Conservation (phyloP, 179 eudicot species). For the Camellia oleifera region DNA sequence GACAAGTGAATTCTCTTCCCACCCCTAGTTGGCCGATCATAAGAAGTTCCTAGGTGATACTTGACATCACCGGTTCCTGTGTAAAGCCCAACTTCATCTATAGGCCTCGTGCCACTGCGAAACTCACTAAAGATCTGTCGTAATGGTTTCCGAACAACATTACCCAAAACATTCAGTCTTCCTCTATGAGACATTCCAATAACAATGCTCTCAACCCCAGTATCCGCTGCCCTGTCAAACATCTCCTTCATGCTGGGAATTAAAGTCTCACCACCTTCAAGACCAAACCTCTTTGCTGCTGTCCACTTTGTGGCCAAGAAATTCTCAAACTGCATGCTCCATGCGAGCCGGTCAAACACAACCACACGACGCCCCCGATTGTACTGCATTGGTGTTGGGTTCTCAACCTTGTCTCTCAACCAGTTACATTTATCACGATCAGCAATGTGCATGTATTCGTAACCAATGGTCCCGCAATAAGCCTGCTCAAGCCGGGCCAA, state of each 20-base stretch:
- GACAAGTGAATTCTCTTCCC: constrained; percentile 94
- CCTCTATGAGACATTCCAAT: constrained; percentile 98
- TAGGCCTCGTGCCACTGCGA: constrained; percentile 81
- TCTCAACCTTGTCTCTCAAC: constrained; percentile 90
- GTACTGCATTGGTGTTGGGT: constrained; percentile 70
- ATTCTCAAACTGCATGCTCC: constrained; percentile 95
- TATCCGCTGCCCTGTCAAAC: constrained; percentile 93
- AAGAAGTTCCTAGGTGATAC: constrained; percentile 89
- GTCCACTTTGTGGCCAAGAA: constrained; percentile 96
- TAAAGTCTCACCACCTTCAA: constrained; percentile 94
- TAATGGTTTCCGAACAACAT: constrained; percentile 90
- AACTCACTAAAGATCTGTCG: constrained; percentile 90
- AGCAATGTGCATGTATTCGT: constrained; percentile 89
- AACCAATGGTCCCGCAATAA: constrained; percentile 92
- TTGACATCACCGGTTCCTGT: constrained; percentile 91
- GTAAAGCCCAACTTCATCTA: constrained; percentile 81
- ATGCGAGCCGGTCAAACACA: constrained; percentile 82
- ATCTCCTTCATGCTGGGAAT: constrained; percentile 99
- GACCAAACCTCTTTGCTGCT: constrained; percentile 92
- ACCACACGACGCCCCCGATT: constrained; percentile 75
- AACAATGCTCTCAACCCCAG: constrained; percentile 89
- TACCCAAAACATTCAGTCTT: constrained; percentile 84
- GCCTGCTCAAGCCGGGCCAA: constrained; percentile 94
- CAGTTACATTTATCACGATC: constrained; percentile 90
- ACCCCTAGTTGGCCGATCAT: constrained; percentile 93